Percentiles rank a stretch among this genome's conserved stretches.
Evolutionary conservation across 768 basidiomycete genomes (phyloP).

Genomic region (Lentinula detonsa): DNA sequence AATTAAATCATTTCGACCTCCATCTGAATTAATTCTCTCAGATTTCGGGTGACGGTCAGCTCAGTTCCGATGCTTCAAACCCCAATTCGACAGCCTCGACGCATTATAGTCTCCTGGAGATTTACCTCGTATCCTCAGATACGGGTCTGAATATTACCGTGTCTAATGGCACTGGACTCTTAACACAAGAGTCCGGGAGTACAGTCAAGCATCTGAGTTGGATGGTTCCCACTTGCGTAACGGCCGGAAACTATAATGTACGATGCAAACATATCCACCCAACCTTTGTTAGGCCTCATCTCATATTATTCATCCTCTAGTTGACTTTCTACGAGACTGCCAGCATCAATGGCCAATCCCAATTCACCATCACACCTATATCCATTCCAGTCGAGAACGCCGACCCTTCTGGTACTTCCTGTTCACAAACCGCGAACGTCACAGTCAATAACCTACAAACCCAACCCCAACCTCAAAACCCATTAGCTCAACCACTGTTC

Average conservation of each 20-base stretch:
- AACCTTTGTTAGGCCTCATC: not conserved
- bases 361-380: constrained; percentile 36
- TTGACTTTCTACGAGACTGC: constrained; percentile 41
- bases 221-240: constrained; percentile 35
- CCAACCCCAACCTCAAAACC: constrained; percentile 29
- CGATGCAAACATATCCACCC: constrained; percentile 2
- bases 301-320: constrained; percentile 16
- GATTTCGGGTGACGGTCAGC: constrained; percentile 41
- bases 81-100: constrained; percentile 29
- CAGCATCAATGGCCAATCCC: constrained; percentile 22
- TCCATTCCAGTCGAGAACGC: constrained; percentile 27
- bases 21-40: constrained; percentile 5
- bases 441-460: constrained; percentile 17
- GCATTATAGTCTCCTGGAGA: constrained; percentile 30
- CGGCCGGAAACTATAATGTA: constrained; percentile 38
- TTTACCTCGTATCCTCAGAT: constrained; percentile 36
- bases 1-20: not conserved
- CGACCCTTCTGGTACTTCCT: constrained; percentile 15
- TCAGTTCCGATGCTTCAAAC: constrained; percentile 24
- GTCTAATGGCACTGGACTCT: constrained; percentile 25
- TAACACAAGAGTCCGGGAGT: constrained; percentile 31
- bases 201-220: constrained; percentile 33
- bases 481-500: constrained; percentile 26
- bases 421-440: constrained; percentile 10
- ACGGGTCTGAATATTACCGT: constrained; percentile 35